Evolutionary conservation across 2,329 filamentous ascomycete species (phyloP).

Genomic region (Diplocarpon rosae): DNA sequence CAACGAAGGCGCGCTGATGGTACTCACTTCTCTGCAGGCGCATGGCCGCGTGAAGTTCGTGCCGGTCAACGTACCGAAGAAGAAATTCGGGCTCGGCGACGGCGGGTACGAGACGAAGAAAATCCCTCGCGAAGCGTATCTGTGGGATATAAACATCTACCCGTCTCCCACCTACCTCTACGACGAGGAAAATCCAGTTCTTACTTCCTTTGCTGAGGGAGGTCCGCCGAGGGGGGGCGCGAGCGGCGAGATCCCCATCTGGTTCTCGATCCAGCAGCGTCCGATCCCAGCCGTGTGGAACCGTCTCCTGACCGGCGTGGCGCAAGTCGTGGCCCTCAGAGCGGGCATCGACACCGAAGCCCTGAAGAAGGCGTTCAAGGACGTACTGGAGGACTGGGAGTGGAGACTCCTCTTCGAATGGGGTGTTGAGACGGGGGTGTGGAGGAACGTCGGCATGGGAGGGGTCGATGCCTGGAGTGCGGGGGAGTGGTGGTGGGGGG

Average conservation of each 20-base stretch:
- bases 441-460: constrained; percentile 29
- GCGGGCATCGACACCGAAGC: constrained; percentile 43
- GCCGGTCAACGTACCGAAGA: constrained; percentile 43
- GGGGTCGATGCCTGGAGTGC: constrained; percentile 34
- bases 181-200: constrained; percentile 37
- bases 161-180: constrained; percentile 49
- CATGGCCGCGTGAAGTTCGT: constrained; percentile 43
- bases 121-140: constrained; percentile 53
- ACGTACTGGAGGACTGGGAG: constrained; percentile 53
- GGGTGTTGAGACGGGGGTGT: constrained; percentile 37
- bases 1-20: constrained; percentile 55
- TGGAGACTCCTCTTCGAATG: constrained; percentile 46
- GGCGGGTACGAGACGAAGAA: constrained; percentile 61
- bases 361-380: constrained; percentile 44
- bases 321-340: constrained; percentile 51
- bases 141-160: constrained; percentile 49
- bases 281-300: constrained; percentile 51
- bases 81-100: constrained; percentile 61
- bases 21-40: constrained; percentile 53
- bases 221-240: constrained; percentile 31
- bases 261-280: constrained; percentile 58
- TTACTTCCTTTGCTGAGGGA: constrained; percentile 27
- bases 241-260: constrained; percentile 50
- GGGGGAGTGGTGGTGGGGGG: constrained; percentile 59
- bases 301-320: constrained; percentile 48